phyloP scores from a whole-genome alignment of 768 basidiomycete genomes.

The Galerina marginata region DNA sequence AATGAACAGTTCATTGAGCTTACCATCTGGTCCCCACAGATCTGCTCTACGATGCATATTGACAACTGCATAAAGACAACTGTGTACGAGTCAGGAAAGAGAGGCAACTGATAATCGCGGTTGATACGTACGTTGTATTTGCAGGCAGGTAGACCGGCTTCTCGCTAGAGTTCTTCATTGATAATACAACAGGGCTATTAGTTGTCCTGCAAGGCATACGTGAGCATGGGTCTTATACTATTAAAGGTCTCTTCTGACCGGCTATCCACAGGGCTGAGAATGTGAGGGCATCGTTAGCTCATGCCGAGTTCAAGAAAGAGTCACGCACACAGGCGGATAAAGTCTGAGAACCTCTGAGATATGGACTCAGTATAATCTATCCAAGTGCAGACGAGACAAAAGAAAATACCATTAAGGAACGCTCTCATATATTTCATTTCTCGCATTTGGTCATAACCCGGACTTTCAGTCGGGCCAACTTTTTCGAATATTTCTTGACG shows the following conservation, averaged over 20 bases:
- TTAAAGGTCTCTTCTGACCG: not conserved
- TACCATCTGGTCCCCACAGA: conserved; percentile 60
- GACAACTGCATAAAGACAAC: conserved; percentile 40
- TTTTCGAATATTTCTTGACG: conserved; percentile 44
- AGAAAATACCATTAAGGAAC: conserved; percentile 34
- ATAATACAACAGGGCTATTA: conserved; percentile 34
- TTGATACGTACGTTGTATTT: not conserved
- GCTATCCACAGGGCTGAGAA: too few relatives aligned
- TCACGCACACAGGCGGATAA: conserved; percentile 38
- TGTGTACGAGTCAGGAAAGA: not conserved
- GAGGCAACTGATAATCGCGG: not conserved
- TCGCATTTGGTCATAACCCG: conserved; percentile 49
- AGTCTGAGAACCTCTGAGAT: conserved; percentile 48
- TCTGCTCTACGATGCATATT: conserved; percentile 54
- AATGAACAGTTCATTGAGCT: not conserved
- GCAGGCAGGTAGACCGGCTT: conserved; percentile 11
- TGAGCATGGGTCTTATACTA: not conserved
- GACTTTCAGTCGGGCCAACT: conserved; percentile 40
- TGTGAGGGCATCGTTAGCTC: not conserved
- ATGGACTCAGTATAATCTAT: not conserved
- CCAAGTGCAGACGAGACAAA: not conserved
- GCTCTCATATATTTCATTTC: conserved; percentile 46
- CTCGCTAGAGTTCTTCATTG: conserved; percentile 20
- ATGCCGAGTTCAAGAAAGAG: not conserved
- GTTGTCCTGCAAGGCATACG: conserved; percentile 22